Evolutionary conservation across 73 alveolate species (phyloP), one percentile per base, ranked within the genome.

Genomic region (Blepharisma stoltei): DNA sequence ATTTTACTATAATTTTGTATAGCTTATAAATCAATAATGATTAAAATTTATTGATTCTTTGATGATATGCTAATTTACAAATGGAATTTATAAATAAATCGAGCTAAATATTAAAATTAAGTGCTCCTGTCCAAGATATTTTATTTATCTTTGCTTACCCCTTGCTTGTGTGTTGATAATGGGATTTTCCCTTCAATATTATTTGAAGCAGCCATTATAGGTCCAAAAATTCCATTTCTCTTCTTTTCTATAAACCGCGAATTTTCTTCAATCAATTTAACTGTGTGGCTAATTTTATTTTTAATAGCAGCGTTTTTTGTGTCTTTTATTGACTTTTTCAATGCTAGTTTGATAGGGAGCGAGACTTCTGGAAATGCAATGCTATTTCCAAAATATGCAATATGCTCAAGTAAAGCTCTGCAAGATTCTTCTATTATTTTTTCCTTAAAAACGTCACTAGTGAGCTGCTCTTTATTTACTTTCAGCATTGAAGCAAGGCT

Each of bases 281-380:
- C 14, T 14, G 49, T 9, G 23, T 60, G 47, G n/a, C 37, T 9
- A 60, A 60, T 60, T 25, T 60, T 60, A n/a, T 60, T 11, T 25
- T 38, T 14, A 60, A 60, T 14, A 25, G 23, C 73, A 14, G 45
- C 18, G 5, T 60, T 60, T 4, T 60, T 60, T 14, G 23, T 11
- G n/a, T 38, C 73, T 60, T 60, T 60, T 14, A 14, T 9, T 14
- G 14, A 25, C 5, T 60, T 60, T 60, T 60, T 60, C 73, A 60
- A 60, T 9, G 73, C 23, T 38, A 60, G 11, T 20, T 47, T 25
- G 18, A 60, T 38, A 14, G 73, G 73, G 2, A 60, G 46, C 14
- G 23, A 60, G 48, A n/a, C 14, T 60, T 60, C 73, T 14, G 73
- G 73, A 60, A 60, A 60, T 14, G 73, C 2, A 18, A 25, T 11